These are phyloP conservation scores for Starmerella apicola DNA, from an alignment of 805 yeast genomes.

Conservation along the genomic window DNA sequence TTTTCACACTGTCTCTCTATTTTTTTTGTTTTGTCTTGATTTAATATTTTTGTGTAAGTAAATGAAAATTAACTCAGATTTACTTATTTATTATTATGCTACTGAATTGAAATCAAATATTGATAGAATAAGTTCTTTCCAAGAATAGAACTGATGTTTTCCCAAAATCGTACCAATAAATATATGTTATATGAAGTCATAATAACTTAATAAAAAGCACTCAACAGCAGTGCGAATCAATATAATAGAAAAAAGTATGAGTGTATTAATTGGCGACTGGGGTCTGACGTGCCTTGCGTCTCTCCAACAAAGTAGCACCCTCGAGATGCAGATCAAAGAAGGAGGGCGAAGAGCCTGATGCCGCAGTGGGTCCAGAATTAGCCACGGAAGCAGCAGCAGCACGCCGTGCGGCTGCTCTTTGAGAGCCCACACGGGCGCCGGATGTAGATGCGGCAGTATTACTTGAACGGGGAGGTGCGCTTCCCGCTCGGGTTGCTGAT, in stretches of 20 bases:
- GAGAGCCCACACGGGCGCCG: slow-evolving; percentile 10
- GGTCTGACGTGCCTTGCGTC: slow-evolving; percentile 25
- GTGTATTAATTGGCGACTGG: slow-evolving; percentile 8
- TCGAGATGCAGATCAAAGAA: slow-evolving; percentile 48
- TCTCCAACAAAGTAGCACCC: slow-evolving; percentile 49
- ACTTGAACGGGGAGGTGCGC: not conserved
- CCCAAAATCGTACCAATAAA: too few relatives aligned
- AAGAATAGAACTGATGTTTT: too few relatives aligned
- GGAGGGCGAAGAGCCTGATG: slow-evolving; percentile 4
- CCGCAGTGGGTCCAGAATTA: not conserved
- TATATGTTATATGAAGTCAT: too few relatives aligned
- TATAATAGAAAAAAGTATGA: too few relatives aligned
- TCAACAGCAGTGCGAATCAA: too few relatives aligned
- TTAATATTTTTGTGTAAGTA: too few relatives aligned
- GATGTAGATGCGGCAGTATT: not conserved
- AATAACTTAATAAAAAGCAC: too few relatives aligned
- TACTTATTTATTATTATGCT: not conserved
- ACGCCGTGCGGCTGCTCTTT: slow-evolving; percentile 16
- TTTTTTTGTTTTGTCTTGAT: not conserved
- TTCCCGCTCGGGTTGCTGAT: not conserved
- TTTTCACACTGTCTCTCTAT: too few relatives aligned
- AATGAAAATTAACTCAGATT: not conserved
- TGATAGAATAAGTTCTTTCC: too few relatives aligned
- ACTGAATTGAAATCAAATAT: too few relatives aligned
- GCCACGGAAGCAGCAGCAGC: slow-evolving; percentile 6